Percentiles rank a stretch among this genome's conserved stretches.
Conservation (phyloP, 805 yeast genomes). For the Torulaspora indica region DNA sequence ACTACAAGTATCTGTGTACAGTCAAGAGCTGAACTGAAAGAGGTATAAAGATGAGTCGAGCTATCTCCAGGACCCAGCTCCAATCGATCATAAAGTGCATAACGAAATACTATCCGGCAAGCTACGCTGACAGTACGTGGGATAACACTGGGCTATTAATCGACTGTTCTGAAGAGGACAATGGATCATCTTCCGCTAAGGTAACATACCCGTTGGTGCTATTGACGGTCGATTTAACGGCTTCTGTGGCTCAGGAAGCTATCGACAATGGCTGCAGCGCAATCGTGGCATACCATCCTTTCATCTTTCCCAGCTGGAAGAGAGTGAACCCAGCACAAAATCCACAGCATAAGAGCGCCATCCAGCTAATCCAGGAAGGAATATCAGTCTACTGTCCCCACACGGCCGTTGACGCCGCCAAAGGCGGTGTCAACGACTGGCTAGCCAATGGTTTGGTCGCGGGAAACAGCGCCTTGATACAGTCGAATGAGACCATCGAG, state of each 20-base stretch:
- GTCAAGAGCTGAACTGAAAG: not conserved
- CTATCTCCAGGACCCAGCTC: constrained; percentile 34
- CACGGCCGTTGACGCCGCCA: constrained; percentile 90
- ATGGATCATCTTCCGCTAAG: constrained; percentile 11
- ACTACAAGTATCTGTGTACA: not conserved
- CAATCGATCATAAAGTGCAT: constrained; percentile 48
- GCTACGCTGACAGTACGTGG: constrained; percentile 84
- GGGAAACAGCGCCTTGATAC: constrained; percentile 15
- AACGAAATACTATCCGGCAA: constrained; percentile 73
- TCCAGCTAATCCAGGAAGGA: constrained; percentile 68
- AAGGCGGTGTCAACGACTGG: constrained; percentile 94
- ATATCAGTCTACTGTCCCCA: constrained; percentile 93
- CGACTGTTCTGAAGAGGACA: constrained; percentile 48
- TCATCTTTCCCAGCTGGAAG: constrained; percentile 85
- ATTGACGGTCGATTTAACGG: constrained; percentile 81
- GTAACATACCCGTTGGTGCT: constrained; percentile 40
- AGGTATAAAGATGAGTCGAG: constrained; percentile 21
- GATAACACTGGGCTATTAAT: constrained; percentile 91
- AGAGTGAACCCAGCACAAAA: constrained; percentile 53
- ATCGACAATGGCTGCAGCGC: constrained; percentile 48
- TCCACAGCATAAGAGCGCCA: constrained; percentile 76
- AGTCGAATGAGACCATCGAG: constrained; percentile 26
- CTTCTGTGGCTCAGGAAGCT: constrained; percentile 82
- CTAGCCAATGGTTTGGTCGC: constrained; percentile 56
- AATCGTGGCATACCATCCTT: constrained; percentile 88